A percentile compares a stretch with the other conserved stretches of the same genome.
Conservation (phyloP, 352 stramenopile species). For the Pythium periplocum region DNA sequence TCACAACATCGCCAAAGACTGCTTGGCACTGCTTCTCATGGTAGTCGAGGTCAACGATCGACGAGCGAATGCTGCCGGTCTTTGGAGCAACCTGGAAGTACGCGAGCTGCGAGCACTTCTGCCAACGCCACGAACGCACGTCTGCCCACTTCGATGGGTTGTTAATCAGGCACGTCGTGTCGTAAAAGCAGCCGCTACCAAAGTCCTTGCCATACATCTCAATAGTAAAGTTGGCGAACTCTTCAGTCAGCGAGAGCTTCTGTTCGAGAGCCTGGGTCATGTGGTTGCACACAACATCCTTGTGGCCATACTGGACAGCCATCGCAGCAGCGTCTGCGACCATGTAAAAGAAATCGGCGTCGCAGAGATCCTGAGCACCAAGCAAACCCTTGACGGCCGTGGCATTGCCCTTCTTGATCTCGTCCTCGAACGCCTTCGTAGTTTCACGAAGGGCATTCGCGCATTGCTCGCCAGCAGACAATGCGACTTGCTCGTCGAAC, state of each 20-base stretch:
- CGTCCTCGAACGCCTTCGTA: slow-evolving; percentile 59
- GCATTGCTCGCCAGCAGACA: slow-evolving; percentile 51
- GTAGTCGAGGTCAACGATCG: slow-evolving; percentile 69
- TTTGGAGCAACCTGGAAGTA: slow-evolving; percentile 82
- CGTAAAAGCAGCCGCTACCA: slow-evolving; percentile 77
- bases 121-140: slow-evolving; percentile 81
- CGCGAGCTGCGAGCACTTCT: slow-evolving; percentile 83
- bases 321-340: slow-evolving; percentile 82
- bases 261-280: slow-evolving; percentile 46
- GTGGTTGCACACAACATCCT: slow-evolving; percentile 64
- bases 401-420: slow-evolving; percentile 41
- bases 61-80: slow-evolving; percentile 52
- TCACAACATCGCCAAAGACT: slow-evolving; percentile 66
- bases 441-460: slow-evolving; percentile 54
- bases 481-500: slow-evolving; percentile 78
- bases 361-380: slow-evolving; percentile 44
- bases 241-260: slow-evolving; percentile 46
- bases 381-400: slow-evolving; percentile 62
- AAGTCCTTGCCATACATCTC: slow-evolving; percentile 78
- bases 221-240: slow-evolving; percentile 79
- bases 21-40: slow-evolving; percentile 71
- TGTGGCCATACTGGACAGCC: slow-evolving; percentile 86
- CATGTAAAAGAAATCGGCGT: slow-evolving; percentile 90
- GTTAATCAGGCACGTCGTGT: slow-evolving; percentile 59
- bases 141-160: slow-evolving; percentile 56